These are phyloP conservation scores for Saccharomycopsis sp. DNA, from an alignment of 805 yeast species.

Conservation along the genomic window DNA sequence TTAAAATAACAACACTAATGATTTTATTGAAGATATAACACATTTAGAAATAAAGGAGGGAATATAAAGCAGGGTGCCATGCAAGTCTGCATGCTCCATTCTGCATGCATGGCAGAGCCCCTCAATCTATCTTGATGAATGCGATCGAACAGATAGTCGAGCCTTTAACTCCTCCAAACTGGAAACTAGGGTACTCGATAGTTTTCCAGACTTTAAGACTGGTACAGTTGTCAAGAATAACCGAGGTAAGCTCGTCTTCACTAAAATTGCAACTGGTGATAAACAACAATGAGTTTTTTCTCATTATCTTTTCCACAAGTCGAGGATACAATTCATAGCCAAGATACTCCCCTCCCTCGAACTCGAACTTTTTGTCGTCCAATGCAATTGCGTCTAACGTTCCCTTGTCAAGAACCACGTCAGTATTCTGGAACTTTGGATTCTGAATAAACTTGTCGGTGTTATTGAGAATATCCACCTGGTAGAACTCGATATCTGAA, in stretches of 20 bases:
- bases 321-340: slow-evolving; percentile 55
- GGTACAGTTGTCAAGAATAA: slow-evolving; percentile 38
- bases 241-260: slow-evolving; percentile 57
- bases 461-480: slow-evolving; percentile 56
- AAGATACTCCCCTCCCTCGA: slow-evolving; percentile 15
- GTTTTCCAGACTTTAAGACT: slow-evolving; percentile 53
- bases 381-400: slow-evolving; percentile 95
- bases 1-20: too few species aligned
- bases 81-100: too few species aligned
- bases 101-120: too few species aligned
- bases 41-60: neutral
- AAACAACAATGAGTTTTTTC: slow-evolving; percentile 50
- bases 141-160: slow-evolving; percentile 84
- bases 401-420: slow-evolving; percentile 86
- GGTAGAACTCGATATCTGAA: slow-evolving; percentile 45
- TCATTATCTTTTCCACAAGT: slow-evolving; percentile 52
- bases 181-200: slow-evolving; percentile 72
- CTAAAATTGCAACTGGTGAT: slow-evolving; percentile 96
- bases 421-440: slow-evolving; percentile 40
- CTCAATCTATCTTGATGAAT: slow-evolving; percentile 39
- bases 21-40: neutral
- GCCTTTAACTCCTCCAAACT: slow-evolving; percentile 87
- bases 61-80: neutral
- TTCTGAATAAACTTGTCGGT: slow-evolving; percentile 30
- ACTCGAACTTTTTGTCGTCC: slow-evolving; percentile 48